Conservation (phyloP, 1,284 basidiomycete species). For the Apiotrichum porosum region DNA sequence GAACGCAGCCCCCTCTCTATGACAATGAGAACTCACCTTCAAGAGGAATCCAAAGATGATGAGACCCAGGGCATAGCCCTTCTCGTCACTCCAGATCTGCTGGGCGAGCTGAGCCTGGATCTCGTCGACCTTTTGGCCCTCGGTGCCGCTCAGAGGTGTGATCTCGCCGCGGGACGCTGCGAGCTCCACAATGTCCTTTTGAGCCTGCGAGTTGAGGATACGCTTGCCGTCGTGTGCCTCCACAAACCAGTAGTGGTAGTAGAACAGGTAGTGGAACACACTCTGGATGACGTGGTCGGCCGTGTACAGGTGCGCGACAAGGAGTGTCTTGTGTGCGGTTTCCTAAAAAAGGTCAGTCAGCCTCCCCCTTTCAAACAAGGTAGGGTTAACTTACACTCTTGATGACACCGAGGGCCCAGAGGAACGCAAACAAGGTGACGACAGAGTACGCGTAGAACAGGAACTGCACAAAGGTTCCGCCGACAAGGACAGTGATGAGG, state of each 20-base stretch:
- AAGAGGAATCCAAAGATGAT: conserved; percentile 77
- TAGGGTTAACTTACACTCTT: conserved; percentile 61
- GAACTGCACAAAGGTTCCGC: conserved; percentile 83
- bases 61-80: conserved; percentile 67
- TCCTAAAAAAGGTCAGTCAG: conserved; percentile 57
- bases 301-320: conserved; percentile 87
- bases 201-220: conserved; percentile 74
- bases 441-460: conserved; percentile 91
- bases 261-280: conserved; percentile 86
- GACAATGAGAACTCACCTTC: conserved; percentile 67
- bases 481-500: conserved; percentile 80
- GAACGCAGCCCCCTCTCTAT: too few species aligned
- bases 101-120: conserved; percentile 58
- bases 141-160: conserved; percentile 45
- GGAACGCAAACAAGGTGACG: conserved; percentile 69
- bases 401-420: conserved; percentile 82
- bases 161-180: conserved; percentile 44
- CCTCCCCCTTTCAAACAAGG: too few species aligned
- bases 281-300: conserved; percentile 91
- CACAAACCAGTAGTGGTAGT: conserved; percentile 81
- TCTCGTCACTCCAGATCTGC: conserved; percentile 84
- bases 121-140: conserved; percentile 55
- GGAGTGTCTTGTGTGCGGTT: conserved; percentile 72
- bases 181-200: conserved; percentile 66
- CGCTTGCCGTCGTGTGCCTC: conserved; percentile 83